phyloP scores from a whole-genome alignment of 2,329 filamentous ascomycete species.

The Coniochaeta sp. region DNA sequence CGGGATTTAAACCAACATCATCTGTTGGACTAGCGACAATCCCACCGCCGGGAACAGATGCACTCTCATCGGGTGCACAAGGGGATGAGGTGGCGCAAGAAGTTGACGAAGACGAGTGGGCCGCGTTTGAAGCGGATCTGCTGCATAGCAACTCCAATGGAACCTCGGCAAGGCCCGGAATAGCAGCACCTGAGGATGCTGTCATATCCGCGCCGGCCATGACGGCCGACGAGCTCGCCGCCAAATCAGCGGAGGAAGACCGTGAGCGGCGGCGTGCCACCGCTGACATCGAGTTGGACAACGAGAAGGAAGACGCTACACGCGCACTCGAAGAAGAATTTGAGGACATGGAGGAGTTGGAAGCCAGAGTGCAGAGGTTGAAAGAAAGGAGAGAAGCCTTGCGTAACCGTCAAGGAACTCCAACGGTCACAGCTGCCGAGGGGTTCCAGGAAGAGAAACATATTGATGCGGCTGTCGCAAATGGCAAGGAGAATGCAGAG shows the following conservation, averaged over 20 bases:
- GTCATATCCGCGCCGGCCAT: constrained; percentile 64
- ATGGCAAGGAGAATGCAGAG: constrained; percentile 23
- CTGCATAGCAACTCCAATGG: constrained; percentile 7
- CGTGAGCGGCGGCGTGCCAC: constrained; percentile 44
- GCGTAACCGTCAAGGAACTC: constrained; percentile 28
- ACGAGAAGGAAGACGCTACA: constrained; percentile 69
- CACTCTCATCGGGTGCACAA: constrained; percentile 3
- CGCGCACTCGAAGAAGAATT: constrained; percentile 69
- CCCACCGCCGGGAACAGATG: constrained; percentile 6
- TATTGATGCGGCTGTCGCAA: constrained; percentile 10
- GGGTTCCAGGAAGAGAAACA: constrained; percentile 2
- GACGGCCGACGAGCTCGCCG: constrained; percentile 53
- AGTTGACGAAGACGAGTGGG: constrained; percentile 75
- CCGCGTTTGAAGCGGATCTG: constrained; percentile 72
- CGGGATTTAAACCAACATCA: constrained; percentile 1
- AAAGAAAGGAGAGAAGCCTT: constrained; percentile 66
- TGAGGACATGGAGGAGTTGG: constrained; percentile 74
- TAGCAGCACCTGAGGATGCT: constrained; percentile 29
- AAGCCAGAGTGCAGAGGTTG: constrained; percentile 59
- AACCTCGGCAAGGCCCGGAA: constrained; percentile 14
- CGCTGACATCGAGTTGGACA: constrained; percentile 48
- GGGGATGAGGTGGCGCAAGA: constrained; percentile 10
- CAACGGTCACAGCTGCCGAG: constrained; percentile 5
- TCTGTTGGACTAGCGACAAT: constrained; percentile 8
- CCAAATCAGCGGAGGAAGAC: constrained; percentile 41